A percentile compares a stretch with the other conserved stretches of the same genome.
Conservation (phyloP, 228 moss, liverwort and hornwort genomes). For the Sphagnum fallax region DNA sequence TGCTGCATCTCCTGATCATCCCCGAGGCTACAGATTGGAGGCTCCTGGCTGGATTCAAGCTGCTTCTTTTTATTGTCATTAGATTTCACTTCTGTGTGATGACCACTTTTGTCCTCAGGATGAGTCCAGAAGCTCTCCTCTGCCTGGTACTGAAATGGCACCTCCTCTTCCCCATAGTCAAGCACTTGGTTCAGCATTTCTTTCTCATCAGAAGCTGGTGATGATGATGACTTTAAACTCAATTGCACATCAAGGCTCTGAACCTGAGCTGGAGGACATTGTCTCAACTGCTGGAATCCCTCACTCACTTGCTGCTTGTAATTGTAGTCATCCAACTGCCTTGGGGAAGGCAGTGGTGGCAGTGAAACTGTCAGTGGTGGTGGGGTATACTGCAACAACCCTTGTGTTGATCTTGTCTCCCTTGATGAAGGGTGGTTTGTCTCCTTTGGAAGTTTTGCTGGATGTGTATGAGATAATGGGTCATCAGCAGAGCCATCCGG, state of each 20-base stretch:
- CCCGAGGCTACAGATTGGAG: constrained; percentile 3
- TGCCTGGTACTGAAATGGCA: background rate
- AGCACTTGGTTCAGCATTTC: background rate
- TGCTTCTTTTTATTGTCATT: constrained; percentile 4
- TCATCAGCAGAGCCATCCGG: constrained; percentile 11
- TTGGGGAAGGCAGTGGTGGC: constrained; percentile 24
- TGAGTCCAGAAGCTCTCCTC: background rate
- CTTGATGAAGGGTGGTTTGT: constrained; percentile 17
- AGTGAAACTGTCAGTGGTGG: constrained; percentile 10
- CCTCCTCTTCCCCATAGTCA: background rate
- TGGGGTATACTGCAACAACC: constrained; percentile 31
- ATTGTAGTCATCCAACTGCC: constrained; percentile 38
- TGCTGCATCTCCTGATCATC: constrained; percentile 8
- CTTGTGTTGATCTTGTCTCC: constrained; percentile 42
- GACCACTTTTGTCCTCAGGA: background rate
- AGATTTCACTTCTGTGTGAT: constrained; percentile 6
- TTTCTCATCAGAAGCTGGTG: constrained; percentile 3
- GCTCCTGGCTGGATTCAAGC: constrained; percentile 6
- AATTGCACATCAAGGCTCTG: constrained; percentile 19
- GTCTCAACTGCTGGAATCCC: background rate
- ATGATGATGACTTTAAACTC: constrained; percentile 2
- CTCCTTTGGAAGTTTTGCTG: constrained; percentile 12
- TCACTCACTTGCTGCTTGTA: constrained; percentile 19
- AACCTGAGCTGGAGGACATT: constrained; percentile 1
- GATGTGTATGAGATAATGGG: background rate